These are phyloP conservation scores for Thermomucor indicae-seudaticae DNA, from an alignment of 371 early-diverging fungal species.

Conservation along the genomic window DNA sequence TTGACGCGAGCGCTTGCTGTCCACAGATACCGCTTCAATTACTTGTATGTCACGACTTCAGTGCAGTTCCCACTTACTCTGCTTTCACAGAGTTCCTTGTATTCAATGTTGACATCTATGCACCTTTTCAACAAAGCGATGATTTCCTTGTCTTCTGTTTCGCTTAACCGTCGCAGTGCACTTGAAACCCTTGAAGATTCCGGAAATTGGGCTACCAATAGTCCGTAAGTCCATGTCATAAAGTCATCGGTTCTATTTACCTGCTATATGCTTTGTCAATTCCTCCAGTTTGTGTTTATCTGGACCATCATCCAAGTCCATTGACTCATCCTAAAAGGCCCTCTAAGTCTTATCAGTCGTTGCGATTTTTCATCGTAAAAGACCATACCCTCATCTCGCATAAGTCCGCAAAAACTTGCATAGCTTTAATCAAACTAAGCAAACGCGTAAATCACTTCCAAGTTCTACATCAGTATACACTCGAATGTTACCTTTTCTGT, in stretches of 20 bases:
- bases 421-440: too few relatives aligned
- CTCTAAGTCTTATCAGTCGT: too few relatives aligned
- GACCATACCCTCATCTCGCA: too few relatives aligned
- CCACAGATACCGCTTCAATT: neutral
- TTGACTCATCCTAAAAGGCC: conserved; percentile 12
- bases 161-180: conserved; percentile 19
- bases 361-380: too few relatives aligned
- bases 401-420: too few relatives aligned
- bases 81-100: conserved; percentile 20
- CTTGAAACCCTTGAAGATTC: conserved; percentile 45
- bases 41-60: neutral
- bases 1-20: conserved; percentile 66
- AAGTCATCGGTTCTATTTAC: conserved; percentile 14
- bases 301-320: conserved; percentile 15
- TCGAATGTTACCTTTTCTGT: conserved; percentile 36
- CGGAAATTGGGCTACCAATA: conserved; percentile 41
- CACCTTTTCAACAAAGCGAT: conserved; percentile 15
- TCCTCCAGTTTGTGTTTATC: conserved; percentile 16
- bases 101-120: conserved; percentile 18
- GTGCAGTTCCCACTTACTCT: conserved; percentile 14
- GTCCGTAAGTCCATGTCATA: neutral
- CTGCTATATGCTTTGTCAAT: conserved; percentile 43
- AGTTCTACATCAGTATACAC: too few relatives aligned
- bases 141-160: conserved; percentile 15
- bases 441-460: too few relatives aligned